phyloP scores from a whole-genome alignment of 73 alveolate species.

The Chromera velia region DNA sequence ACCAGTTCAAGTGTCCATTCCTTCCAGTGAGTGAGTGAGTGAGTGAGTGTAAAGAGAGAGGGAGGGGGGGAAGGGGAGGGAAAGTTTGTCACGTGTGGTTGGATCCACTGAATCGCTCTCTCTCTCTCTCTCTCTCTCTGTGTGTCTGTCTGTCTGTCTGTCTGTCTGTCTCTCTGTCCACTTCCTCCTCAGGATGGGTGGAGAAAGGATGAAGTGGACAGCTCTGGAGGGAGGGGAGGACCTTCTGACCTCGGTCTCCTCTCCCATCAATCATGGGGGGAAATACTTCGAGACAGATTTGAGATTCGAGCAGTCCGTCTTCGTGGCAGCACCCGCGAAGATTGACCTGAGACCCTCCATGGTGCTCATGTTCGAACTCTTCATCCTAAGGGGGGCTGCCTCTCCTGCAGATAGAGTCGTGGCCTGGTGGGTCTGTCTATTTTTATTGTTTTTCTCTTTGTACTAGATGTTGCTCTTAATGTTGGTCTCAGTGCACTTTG shows the following conservation, averaged over 20 bases:
- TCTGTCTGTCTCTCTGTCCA: neutral
- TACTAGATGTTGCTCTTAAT: too few species aligned
- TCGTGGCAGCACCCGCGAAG: slow-evolving; percentile 51
- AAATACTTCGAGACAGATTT: slow-evolving; percentile 31
- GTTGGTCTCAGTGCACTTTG: too few species aligned
- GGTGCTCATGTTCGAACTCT: slow-evolving; percentile 50
- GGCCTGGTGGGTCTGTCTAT: too few species aligned
- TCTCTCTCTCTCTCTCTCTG: too few species aligned
- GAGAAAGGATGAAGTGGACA: neutral
- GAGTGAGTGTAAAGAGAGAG: neutral
- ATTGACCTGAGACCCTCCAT: slow-evolving; percentile 49
- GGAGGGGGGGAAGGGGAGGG: too few species aligned
- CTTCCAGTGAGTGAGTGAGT: too few species aligned
- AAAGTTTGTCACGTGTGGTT: too few species aligned
- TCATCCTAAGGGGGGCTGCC: slow-evolving; percentile 24
- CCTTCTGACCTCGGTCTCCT: slow-evolving; percentile 24
- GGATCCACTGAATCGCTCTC: too few species aligned
- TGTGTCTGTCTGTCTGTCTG: neutral
- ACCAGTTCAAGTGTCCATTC: too few species aligned
- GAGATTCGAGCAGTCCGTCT: slow-evolving; percentile 36
- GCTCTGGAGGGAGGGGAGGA: slow-evolving; percentile 7
- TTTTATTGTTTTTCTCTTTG: too few species aligned
- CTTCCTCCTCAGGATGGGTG: neutral
- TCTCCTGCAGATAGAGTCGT: slow-evolving; percentile 47
- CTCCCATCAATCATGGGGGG: slow-evolving; percentile 45